Evolutionary conservation across 495 filamentous ascomycete genomes (phyloP).

Genomic region (Aspergillus campestris): DNA sequence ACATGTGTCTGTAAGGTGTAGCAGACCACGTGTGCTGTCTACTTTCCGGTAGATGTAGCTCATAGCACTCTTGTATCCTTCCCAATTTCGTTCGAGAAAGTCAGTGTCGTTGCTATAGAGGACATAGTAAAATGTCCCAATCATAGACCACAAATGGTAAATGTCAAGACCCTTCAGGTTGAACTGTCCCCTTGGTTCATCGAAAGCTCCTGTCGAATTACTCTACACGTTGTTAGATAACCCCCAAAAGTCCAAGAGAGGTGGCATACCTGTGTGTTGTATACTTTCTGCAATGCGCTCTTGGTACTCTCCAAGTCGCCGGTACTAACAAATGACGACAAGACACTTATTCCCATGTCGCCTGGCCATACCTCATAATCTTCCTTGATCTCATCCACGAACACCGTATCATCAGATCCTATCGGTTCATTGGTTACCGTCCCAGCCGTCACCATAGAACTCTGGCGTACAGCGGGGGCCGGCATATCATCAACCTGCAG

Average conservation of each 20-base stretch:
- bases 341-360: slow-evolving; percentile 54
- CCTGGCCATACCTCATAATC: slow-evolving; percentile 54
- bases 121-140: slow-evolving; percentile 55
- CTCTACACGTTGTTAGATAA: slow-evolving; percentile 4
- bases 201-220: slow-evolving; percentile 35
- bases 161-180: slow-evolving; percentile 49
- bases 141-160: slow-evolving; percentile 57
- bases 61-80: slow-evolving; percentile 45
- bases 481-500: slow-evolving; percentile 52
- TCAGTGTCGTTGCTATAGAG: slow-evolving; percentile 47
- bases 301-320: slow-evolving; percentile 53
- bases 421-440: slow-evolving; percentile 52
- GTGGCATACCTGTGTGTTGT: slow-evolving; percentile 41
- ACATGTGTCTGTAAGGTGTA: slow-evolving; percentile 46
- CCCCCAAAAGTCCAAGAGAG: neutral
- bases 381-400: slow-evolving; percentile 51
- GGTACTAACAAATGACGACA: slow-evolving; percentile 47
- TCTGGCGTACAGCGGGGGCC: slow-evolving; percentile 43
- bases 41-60: slow-evolving; percentile 45
- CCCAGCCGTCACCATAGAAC: slow-evolving; percentile 37
- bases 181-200: slow-evolving; percentile 53
- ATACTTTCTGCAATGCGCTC: slow-evolving; percentile 55
- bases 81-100: slow-evolving; percentile 43
- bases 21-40: slow-evolving; percentile 37
- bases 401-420: slow-evolving; percentile 42